Base-by-base conservation (phyloP, 768 basidiomycete genomes). In the Cubamyces lactineus region DNA sequence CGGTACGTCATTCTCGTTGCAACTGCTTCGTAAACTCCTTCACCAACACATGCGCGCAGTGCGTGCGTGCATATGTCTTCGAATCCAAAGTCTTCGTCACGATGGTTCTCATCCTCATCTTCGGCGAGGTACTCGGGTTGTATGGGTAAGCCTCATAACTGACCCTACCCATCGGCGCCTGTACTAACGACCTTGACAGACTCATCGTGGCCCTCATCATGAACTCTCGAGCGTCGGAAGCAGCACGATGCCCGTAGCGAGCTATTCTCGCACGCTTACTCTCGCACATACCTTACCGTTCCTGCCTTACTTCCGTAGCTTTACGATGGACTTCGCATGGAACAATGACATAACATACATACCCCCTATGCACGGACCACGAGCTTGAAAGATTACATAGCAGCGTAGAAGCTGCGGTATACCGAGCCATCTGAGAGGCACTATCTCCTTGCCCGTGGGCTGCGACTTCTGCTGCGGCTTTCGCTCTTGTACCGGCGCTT, bases 41-140 rank as follows among this genome's bases (percentile, higher is more conserved):
- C 6, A 17, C 12, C 34, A 2, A 13, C 23, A 3, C 47, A 28
- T 38, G 15, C 30, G 5, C 16, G 11, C 26, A 95, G 92, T 95
- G 93, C 69, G 93, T 95, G 16, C 85, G 94, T 61, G 93, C 93
- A 64, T 97, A 94, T 71, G 84, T 97, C 24, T 84, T 94, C 69
- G 95, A 97, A 77, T 88, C 88, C 63, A 89, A 86, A 72, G 86
- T 98, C 26, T 98, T 96, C 72, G 96, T 98, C 21, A 82, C 89
- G 7, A 98, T 98, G 96, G 94, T 98, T 19, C 86, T 98, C 43
- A 96, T 98, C 66, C 86, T 98, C 71, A 94, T 94, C 66, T 94
- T 94, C 67, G 88, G 87, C 7, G 94, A 96, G 74, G 95, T 97
- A 23, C 78, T 97, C 61, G 95, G 95, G 40, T 75, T 96, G 57